Evolutionary conservation across 2,329 filamentous ascomycete genomes (phyloP).

Genomic region (Leptographium radiaticola): DNA sequence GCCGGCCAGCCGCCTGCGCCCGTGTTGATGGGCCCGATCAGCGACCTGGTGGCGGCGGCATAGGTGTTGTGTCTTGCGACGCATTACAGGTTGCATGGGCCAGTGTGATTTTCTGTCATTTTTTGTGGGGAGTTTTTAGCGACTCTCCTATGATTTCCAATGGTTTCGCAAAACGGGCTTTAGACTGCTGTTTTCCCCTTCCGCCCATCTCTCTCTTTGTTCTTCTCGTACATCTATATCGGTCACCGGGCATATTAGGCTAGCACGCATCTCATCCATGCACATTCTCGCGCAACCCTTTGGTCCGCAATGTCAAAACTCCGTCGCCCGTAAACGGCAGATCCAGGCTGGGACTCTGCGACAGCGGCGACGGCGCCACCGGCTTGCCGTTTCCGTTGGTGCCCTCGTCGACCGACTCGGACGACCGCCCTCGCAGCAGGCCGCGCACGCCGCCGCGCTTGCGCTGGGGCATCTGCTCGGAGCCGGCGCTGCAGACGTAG

Average conservation of each 20-base stretch:
- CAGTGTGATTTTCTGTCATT: too few relatives aligned
- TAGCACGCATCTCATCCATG: not conserved
- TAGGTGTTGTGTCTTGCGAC: too few relatives aligned
- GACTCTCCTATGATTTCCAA: too few relatives aligned
- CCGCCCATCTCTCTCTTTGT: too few relatives aligned
- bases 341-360: not conserved
- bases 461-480: slow-evolving; percentile 45
- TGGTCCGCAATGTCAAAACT: slow-evolving; percentile 40
- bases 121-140: too few relatives aligned
- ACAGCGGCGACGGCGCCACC: not conserved
- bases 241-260: not conserved
- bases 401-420: slow-evolving; percentile 2
- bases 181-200: too few relatives aligned
- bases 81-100: too few relatives aligned
- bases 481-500: slow-evolving; percentile 77
- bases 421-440: slow-evolving; percentile 16
- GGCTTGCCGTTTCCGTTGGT: not conserved
- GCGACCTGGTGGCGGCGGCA: not conserved
- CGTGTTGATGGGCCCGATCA: too few relatives aligned
- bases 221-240: too few relatives aligned
- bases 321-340: slow-evolving; percentile 33
- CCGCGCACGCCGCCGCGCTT: slow-evolving; percentile 49
- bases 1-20: too few relatives aligned
- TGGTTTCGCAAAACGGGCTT: too few relatives aligned
- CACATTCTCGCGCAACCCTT: slow-evolving; percentile 38